Base-by-base conservation (phyloP, 192 early-diverging fungal species). In the Coemansia erecta region DNA sequence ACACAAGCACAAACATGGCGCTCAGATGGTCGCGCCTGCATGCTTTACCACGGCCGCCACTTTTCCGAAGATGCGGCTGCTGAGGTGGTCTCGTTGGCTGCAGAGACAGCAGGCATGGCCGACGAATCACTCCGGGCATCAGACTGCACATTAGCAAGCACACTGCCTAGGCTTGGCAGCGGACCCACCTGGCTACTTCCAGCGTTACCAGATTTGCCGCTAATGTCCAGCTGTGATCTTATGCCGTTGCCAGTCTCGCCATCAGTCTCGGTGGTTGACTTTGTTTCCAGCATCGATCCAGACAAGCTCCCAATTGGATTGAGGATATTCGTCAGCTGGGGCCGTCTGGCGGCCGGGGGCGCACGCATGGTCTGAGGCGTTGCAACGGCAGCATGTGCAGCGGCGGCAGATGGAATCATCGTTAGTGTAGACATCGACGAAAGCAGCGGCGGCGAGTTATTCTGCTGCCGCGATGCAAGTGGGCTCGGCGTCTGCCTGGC, bases 1-100 rank as follows among this genome's bases (percentile, higher is more conserved):
- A 26, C 26, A 26, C 26, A 4, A 43, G 42, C 42, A 43, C 44
- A 18, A 19, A 9, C 17, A 24, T 26, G 26, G 21, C 21, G 47
- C 47, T 10, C 47, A 48, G 47, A 48, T 19, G 8, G 21, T 10
- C 11, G 10, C 47, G 24, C 24, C 9, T 3, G 50, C 17, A 33
- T n/a, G 21, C 40, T 12, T 43, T 56, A 77, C 74, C 74, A 77
- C 13, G 74, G 74, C 53, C 74, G 63, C 74, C 74, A 77, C 60
- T 77, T 77, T 48, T 77, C 74, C n/a, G 51, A 21, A 1, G 56
- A 47, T 31, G 55, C 28, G 13, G 45, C n/a, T 53, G 31, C 39
- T 17, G 56, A 21, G 10, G 45, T 22, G 2, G 72, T 19, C 6
- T 62, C 42, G n/a, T 56, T 26, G 21, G 57, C 26, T 9, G 66